Base-by-base conservation (phyloP, 306 rosid species). In the Astragalus glycyphyllos region DNA sequence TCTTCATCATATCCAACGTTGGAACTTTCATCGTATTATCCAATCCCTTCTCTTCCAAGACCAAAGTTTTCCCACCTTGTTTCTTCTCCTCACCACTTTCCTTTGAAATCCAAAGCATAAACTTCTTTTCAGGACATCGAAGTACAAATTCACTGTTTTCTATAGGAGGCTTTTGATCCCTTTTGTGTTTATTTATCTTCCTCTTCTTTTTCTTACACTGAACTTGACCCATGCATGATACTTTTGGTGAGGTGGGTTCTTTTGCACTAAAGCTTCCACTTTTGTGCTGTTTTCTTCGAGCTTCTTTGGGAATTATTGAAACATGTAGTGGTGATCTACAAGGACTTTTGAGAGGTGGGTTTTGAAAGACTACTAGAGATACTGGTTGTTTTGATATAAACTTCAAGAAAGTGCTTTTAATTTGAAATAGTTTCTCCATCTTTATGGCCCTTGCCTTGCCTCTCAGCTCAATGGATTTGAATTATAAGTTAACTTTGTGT, bases 151-250 rank as follows among this genome's bases (percentile, higher is more conserved):
- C 64, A 71, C 2, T 13, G 2, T 50, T 41, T 17, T 65, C 31
- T 5, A 3, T 14, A 34, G 77, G 40, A 58, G 13, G 9, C n/a
- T 26, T 10, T 42, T 58, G 62, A 60, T 35, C 61, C 47, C 8
- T 38, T 48, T 46, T 69, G 10, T 32, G 37, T 20, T 62, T 59
- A 16, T 67, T 8, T 5, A 38, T 14, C 71, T 72, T 80, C 5
- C 17, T 77, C 49, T 74, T 81, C 79, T 79, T 77, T 53, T 78
- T 79, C 56, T 70, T 80, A 67, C 51, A 3, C 44, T 74, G 45
- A n/a, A 88, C 86, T n/a, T 82, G 83, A 2, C 89, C 91, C 45
- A 86, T 82, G 80, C 91, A 88, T 2, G 95, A 80, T 12, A 88
- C 91, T 73, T 82, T 84, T 0, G 91, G 91, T 4, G 91, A 88